phyloP scores from a whole-genome alignment of 2,329 filamentous ascomycete species.

The Fusarium pilosicola region DNA sequence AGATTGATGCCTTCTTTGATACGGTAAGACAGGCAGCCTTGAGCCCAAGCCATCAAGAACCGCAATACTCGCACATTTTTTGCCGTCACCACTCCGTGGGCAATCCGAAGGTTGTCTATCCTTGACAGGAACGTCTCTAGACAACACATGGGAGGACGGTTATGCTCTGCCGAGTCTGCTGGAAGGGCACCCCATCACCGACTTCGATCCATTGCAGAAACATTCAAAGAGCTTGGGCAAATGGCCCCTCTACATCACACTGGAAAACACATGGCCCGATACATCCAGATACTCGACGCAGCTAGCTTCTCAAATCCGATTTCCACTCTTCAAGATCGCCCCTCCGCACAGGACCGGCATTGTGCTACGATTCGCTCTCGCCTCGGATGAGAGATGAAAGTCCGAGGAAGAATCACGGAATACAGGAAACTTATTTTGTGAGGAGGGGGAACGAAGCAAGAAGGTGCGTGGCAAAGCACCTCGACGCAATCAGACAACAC shows the following conservation, averaged over 20 bases:
- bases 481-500: neutral
- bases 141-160: neutral
- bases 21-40: neutral
- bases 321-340: neutral
- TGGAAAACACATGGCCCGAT: neutral
- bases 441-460: too few species aligned
- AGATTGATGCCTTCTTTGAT: neutral
- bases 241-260: neutral
- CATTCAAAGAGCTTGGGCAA: neutral
- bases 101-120: neutral
- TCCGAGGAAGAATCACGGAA: too few species aligned
- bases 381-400: neutral
- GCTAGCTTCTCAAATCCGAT: neutral
- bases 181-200: neutral
- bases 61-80: neutral
- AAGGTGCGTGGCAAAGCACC: too few species aligned
- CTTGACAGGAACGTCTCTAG: neutral
- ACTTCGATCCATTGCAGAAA: neutral
- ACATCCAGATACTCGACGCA: neutral
- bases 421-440: accelerated
- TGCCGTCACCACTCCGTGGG: neutral
- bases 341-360: neutral
- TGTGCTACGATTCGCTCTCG: neutral
- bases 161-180: neutral
- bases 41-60: neutral